Conservation (phyloP, 2,329 filamentous ascomycete genomes). For the Oidium heveae region DNA sequence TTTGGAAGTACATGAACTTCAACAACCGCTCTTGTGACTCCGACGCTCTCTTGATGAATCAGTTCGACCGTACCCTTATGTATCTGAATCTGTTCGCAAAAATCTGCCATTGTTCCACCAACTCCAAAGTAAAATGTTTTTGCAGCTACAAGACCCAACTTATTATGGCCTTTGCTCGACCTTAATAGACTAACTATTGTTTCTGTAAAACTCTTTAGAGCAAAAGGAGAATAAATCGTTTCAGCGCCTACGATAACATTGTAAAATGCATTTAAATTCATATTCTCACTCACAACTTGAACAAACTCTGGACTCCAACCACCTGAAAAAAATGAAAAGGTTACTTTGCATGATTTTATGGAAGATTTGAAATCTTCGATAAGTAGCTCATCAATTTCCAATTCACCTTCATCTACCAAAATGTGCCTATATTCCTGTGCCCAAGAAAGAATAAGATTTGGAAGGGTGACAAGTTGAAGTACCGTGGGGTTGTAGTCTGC, state of each 20-base stretch:
- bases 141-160: conserved; percentile 38
- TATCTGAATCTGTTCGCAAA: conserved; percentile 26
- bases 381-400: conserved; percentile 19
- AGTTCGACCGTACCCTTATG: conserved; percentile 24
- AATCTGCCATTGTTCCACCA: conserved; percentile 57
- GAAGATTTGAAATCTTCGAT: conserved; percentile 30
- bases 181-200: conserved; percentile 34
- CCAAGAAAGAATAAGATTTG: conserved; percentile 54
- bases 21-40: conserved; percentile 35
- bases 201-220: conserved; percentile 41
- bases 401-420: conserved; percentile 13
- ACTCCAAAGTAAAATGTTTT: conserved; percentile 71
- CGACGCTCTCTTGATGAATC: conserved; percentile 31
- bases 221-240: conserved; percentile 60
- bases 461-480: conserved; percentile 51
- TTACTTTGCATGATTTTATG: conserved; percentile 25
- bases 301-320: conserved; percentile 46
- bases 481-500: conserved; percentile 65
- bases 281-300: conserved; percentile 20
- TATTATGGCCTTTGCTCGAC: conserved; percentile 14
- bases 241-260: conserved; percentile 44
- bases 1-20: conserved; percentile 6
- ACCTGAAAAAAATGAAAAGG: conserved; percentile 44
- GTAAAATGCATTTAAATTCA: conserved; percentile 10
- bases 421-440: conserved; percentile 6